phyloP scores from a whole-genome alignment of 106 monocot species.

The Triglochin maritima region DNA sequence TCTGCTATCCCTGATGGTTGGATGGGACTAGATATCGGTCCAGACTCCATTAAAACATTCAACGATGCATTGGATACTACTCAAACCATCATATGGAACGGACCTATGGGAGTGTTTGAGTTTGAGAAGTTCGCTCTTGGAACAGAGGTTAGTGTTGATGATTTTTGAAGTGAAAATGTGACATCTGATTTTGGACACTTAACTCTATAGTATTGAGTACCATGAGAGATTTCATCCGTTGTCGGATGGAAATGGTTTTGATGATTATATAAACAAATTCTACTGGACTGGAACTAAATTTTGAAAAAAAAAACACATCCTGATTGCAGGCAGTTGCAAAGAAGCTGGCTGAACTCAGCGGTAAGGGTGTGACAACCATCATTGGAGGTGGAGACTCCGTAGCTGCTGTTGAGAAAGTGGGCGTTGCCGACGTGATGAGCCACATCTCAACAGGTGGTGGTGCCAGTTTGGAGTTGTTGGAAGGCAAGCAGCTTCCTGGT shows the following conservation, averaged over 20 bases:
- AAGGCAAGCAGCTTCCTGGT: conserved; percentile 24
- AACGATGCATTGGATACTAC: conserved; percentile 20
- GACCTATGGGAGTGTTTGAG: conserved; percentile 30
- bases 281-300: too few relatives aligned
- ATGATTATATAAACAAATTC: too few relatives aligned
- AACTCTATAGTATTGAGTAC: neutral
- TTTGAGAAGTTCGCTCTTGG: conserved; percentile 27
- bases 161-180: too few relatives aligned
- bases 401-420: conserved; percentile 29
- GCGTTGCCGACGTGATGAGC: conserved; percentile 25
- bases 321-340: conserved; percentile 15
- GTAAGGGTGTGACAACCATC: conserved; percentile 30
- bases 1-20: conserved; percentile 26
- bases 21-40: conserved; percentile 30
- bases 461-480: conserved; percentile 26
- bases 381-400: conserved; percentile 29
- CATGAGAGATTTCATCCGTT: neutral
- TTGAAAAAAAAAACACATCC: too few relatives aligned
- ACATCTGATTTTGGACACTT: too few relatives aligned
- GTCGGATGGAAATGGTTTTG: too few relatives aligned
- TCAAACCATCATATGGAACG: conserved; percentile 26
- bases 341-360: conserved; percentile 26
- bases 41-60: conserved; percentile 24
- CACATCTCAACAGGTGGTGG: conserved; percentile 27
- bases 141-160: conserved; percentile 13